These are phyloP conservation scores for Hypomontagnella submonticulosa DNA, from an alignment of 495 filamentous ascomycete species.

Conservation along the genomic window DNA sequence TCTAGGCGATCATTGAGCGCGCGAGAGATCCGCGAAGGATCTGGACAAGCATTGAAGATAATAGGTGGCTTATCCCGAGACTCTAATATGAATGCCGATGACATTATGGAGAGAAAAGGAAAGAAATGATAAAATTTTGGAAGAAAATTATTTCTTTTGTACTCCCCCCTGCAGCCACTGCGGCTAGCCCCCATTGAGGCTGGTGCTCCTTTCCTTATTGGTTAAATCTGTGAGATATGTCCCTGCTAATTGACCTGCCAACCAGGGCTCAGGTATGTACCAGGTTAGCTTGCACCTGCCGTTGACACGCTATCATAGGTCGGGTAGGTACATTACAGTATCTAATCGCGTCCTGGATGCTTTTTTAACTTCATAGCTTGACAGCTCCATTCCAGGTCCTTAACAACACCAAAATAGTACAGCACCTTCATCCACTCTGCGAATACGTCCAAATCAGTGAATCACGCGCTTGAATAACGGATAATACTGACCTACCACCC, in stretches of 20 bases:
- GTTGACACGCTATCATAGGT: no score
- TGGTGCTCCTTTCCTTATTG: conserved; percentile 9
- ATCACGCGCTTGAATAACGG: not conserved
- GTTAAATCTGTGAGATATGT: not conserved
- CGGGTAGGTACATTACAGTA: no score
- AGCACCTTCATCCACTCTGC: conserved; percentile 8
- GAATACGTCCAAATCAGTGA: not conserved
- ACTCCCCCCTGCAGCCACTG: conserved; percentile 20
- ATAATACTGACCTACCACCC: conserved; percentile 1
- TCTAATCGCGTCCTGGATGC: not conserved
- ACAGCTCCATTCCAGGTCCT: conserved; percentile 27
- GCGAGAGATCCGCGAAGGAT: conserved; percentile 82
- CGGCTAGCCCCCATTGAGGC: conserved; percentile 22
- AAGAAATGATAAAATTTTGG: conserved; percentile 45
- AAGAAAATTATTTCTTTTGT: conserved; percentile 36
- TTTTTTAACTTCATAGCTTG: conserved; percentile 8
- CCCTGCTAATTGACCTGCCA: no score
- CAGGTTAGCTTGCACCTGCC: no score
- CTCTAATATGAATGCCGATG: conserved; percentile 98
- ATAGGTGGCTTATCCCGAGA: conserved; percentile 87
- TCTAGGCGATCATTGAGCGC: conserved; percentile 99
- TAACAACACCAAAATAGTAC: conserved; percentile 12
- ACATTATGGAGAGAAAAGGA: conserved; percentile 78
- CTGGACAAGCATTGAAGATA: conserved; percentile 91
- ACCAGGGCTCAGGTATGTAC: not conserved